A percentile compares a stretch with the other conserved stretches of the same genome.
phyloP scores from a whole-genome alignment of 805 yeast species.

The Ogataea nakhonphanomensis region DNA sequence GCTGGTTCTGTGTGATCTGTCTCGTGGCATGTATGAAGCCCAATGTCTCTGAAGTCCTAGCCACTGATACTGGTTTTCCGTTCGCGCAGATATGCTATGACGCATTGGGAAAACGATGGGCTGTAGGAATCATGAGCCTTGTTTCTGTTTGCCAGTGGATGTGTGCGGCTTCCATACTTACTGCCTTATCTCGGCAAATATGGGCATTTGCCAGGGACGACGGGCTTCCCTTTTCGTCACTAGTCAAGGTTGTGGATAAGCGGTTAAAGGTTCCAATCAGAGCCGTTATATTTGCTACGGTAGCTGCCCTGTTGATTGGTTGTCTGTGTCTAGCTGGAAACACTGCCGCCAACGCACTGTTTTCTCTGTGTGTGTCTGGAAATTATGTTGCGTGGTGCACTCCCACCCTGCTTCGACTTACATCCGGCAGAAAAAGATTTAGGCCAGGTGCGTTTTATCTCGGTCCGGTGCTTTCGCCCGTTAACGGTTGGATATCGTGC shows the following conservation, averaged over 20 bases:
- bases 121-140: conserved; percentile 57
- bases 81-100: conserved; percentile 63
- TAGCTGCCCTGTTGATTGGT: conserved; percentile 49
- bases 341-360: conserved; percentile 62
- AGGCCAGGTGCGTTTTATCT: conserved; percentile 67
- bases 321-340: conserved; percentile 54
- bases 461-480: conserved; percentile 46
- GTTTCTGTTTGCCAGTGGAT: conserved; percentile 58
- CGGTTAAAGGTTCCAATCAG: conserved; percentile 59
- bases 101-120: conserved; percentile 61
- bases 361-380: conserved; percentile 60
- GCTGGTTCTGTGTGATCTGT: conserved; percentile 52
- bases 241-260: conserved; percentile 55
- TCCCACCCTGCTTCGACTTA: conserved; percentile 53
- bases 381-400: conserved; percentile 60
- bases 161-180: conserved; percentile 60
- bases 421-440: conserved; percentile 50
- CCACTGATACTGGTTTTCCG: conserved; percentile 51
- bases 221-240: conserved; percentile 60
- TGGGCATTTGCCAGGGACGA: conserved; percentile 79
- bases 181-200: conserved; percentile 66
- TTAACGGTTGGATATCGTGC: conserved; percentile 44
- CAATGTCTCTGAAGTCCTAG: conserved; percentile 40
- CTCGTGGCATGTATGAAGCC: conserved; percentile 51
- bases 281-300: conserved; percentile 57